Conservation (phyloP, 2,329 filamentous ascomycete genomes). For the Colletotrichum liriopes region DNA sequence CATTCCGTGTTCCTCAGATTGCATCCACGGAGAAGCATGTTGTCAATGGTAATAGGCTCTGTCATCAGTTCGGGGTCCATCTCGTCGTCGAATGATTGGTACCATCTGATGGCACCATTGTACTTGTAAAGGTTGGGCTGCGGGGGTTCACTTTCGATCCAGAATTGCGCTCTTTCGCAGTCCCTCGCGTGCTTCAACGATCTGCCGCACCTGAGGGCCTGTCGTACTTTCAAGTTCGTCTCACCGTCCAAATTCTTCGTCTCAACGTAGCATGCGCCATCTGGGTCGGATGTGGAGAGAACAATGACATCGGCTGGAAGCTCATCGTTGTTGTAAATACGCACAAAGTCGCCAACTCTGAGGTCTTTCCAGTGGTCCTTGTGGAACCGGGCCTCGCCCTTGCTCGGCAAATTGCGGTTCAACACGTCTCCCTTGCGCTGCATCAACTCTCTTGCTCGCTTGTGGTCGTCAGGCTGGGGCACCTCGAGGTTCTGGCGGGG, state of each 20-base stretch:
- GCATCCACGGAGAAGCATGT: slow-evolving; percentile 92
- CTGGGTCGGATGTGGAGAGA: slow-evolving; percentile 91
- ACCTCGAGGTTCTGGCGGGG: slow-evolving; percentile 61
- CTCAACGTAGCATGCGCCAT: slow-evolving; percentile 97
- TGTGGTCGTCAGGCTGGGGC: slow-evolving; percentile 54
- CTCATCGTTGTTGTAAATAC: slow-evolving; percentile 96
- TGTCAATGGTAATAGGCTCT: slow-evolving; percentile 95
- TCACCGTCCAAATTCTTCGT: slow-evolving; percentile 99
- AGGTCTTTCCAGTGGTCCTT: slow-evolving; percentile 96
- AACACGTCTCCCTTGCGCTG: slow-evolving; percentile 74
- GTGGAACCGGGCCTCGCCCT: slow-evolving; percentile 87
- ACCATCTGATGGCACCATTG: slow-evolving; percentile 90
- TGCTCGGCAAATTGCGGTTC: slow-evolving; percentile 76
- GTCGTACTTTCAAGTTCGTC: slow-evolving; percentile 96
- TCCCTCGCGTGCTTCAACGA: slow-evolving; percentile 90
- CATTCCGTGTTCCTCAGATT: slow-evolving; percentile 97
- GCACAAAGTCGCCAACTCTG: slow-evolving; percentile 95
- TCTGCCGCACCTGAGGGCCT: slow-evolving; percentile 88
- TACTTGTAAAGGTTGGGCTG: slow-evolving; percentile 97
- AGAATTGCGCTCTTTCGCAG: slow-evolving; percentile 90
- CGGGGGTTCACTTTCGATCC: slow-evolving; percentile 90
- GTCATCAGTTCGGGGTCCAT: slow-evolving; percentile 82
- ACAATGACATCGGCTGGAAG: slow-evolving; percentile 95
- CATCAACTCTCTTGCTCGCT: slow-evolving; percentile 56
- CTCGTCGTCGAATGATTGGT: slow-evolving; percentile 78